phyloP scores from a whole-genome alignment of 2,329 filamentous ascomycete genomes.

The Mollisiaceae sp. region DNA sequence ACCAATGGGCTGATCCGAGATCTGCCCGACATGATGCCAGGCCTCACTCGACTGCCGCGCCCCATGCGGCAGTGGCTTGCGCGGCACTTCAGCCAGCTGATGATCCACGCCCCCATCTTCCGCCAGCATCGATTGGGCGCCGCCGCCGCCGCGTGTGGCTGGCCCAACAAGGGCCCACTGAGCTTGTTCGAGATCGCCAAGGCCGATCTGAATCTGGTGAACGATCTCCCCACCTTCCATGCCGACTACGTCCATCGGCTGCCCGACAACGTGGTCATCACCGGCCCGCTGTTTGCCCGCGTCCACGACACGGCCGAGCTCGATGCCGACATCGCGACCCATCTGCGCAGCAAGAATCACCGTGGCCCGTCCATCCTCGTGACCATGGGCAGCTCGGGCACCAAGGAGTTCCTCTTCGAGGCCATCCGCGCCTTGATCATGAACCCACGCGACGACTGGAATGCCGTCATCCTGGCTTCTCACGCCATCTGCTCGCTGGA shows the following conservation, averaged over 20 bases:
- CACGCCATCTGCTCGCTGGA: neutral
- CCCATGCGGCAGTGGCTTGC: neutral
- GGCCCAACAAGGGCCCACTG: neutral
- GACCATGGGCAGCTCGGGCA: conserved; percentile 3
- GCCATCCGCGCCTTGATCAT: neutral
- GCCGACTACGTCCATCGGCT: neutral
- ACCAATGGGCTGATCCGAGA: neutral
- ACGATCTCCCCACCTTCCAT: neutral
- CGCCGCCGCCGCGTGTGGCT: conserved; percentile 4
- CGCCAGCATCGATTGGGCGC: neutral
- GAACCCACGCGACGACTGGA: neutral
- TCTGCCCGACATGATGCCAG: neutral
- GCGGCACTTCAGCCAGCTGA: neutral
- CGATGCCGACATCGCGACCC: neutral
- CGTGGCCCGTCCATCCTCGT: neutral
- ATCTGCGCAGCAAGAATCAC: neutral
- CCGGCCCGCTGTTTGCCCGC: neutral
- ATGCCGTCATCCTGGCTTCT: neutral
- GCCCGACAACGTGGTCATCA: neutral
- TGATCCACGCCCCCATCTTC: neutral
- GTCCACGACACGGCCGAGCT: neutral
- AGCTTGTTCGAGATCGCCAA: conserved; percentile 3
- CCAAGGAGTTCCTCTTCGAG: neutral
- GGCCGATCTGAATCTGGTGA: conserved; percentile 3
- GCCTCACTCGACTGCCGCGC: neutral